Conservation (phyloP, 1,284 basidiomycete species). For the Apiotrichum siamense region DNA sequence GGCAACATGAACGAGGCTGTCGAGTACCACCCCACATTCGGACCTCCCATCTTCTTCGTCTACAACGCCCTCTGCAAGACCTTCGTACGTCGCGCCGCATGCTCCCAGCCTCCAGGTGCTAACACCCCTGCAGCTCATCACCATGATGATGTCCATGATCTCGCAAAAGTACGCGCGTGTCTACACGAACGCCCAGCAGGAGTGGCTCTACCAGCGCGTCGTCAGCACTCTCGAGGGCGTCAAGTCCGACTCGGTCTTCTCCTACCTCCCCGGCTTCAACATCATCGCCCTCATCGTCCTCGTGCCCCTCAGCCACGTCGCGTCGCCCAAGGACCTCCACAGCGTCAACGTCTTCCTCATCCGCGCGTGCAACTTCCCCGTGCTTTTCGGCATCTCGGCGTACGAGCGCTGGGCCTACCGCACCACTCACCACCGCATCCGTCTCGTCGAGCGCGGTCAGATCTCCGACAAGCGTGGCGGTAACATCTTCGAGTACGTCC, state of each 20-base stretch:
- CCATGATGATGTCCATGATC: constrained; percentile 76
- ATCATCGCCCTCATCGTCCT: constrained; percentile 62
- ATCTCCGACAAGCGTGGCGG: constrained; percentile 10
- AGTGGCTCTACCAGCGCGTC: constrained; percentile 82
- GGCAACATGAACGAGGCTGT: constrained; percentile 1
- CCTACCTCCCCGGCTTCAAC: constrained; percentile 68
- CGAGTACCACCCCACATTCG: constrained; percentile 68
- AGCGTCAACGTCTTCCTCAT: constrained; percentile 75
- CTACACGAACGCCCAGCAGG: constrained; percentile 71
- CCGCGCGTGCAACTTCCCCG: constrained; percentile 72
- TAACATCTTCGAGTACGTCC: constrained; percentile 35
- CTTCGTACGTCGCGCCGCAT: constrained; percentile 13
- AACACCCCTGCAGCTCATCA: constrained; percentile 26
- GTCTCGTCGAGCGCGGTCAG: constrained; percentile 20
- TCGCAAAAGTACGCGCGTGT: constrained; percentile 79
- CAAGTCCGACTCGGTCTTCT: constrained; percentile 82
- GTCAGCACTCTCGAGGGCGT: constrained; percentile 84
- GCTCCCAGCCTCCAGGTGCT: background rate
- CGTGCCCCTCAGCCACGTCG: constrained; percentile 65
- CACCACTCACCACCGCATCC: constrained; percentile 19
- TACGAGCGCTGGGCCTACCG: constrained; percentile 61
- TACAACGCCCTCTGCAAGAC: constrained; percentile 57
- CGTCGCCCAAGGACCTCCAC: constrained; percentile 68
- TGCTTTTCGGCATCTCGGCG: constrained; percentile 65
- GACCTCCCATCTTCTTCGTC: constrained; percentile 73